Evolutionary conservation across 495 filamentous ascomycete species (phyloP).

Genomic region (Xylaria flabelliformis): DNA sequence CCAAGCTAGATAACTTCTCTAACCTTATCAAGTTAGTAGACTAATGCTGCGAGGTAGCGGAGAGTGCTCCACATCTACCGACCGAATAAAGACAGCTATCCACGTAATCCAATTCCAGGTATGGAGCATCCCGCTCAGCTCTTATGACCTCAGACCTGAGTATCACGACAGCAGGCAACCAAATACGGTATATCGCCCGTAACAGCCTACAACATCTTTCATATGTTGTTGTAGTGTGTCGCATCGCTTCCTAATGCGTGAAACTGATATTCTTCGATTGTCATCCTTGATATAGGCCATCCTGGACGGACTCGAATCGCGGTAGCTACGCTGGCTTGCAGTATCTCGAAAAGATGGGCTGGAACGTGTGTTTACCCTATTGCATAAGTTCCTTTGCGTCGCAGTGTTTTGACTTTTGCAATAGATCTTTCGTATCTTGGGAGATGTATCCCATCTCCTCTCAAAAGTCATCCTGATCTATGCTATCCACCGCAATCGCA

Average conservation of each 20-base stretch:
- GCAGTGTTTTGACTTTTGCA: constrained; percentile 22
- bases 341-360: constrained; percentile 27
- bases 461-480: constrained; percentile 90
- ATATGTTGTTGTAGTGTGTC: constrained; percentile 11
- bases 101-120: background rate
- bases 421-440: constrained; percentile 80
- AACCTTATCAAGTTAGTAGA: background rate
- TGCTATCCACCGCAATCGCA: constrained; percentile 86
- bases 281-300: background rate
- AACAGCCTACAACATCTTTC: background rate
- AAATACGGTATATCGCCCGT: constrained; percentile 4
- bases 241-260: constrained; percentile 7
- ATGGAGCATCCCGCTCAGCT: constrained; percentile 13
- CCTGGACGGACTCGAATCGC: constrained; percentile 7
- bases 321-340: background rate
- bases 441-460: constrained; percentile 79
- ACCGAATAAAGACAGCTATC: background rate
- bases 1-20: background rate
- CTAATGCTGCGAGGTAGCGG: background rate
- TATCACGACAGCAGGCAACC: constrained; percentile 12
- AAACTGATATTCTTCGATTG: background rate
- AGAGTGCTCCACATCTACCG: background rate
- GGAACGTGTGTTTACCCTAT: constrained; percentile 20
- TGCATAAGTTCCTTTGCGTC: background rate
- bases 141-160: constrained; percentile 21